Conservation (phyloP, 2,329 filamentous ascomycete genomes). For the Talaromyces islandicus region DNA sequence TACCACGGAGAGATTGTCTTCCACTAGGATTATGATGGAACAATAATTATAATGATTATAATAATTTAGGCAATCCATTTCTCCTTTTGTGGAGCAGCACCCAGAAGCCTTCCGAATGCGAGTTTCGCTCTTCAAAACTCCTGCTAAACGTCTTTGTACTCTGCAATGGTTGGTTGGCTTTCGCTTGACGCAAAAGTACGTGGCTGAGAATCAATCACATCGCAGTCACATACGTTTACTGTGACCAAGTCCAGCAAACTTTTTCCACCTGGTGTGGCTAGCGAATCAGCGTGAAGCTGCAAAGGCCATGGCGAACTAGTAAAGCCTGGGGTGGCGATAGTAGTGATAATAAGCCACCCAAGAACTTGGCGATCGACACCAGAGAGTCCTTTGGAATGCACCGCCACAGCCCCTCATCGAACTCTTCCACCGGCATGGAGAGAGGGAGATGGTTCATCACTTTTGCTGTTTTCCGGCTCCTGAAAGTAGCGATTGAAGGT, state of each 20-base stretch:
- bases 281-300: neutral
- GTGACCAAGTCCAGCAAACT: neutral
- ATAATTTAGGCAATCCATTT: no score
- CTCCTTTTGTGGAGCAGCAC: neutral
- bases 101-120: neutral
- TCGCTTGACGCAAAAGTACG: neutral
- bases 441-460: neutral
- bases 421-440: neutral
- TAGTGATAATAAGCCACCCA: neutral
- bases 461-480: neutral
- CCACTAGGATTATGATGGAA: neutral
- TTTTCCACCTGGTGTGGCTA: neutral
- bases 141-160: neutral
- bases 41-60: neutral
- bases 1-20: neutral
- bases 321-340: neutral
- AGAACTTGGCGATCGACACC: neutral
- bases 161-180: neutral
- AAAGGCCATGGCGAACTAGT: neutral
- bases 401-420: neutral
- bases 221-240: neutral
- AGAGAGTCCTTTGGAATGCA: neutral
- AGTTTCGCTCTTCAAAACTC: neutral
- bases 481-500: neutral
- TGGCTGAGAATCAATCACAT: neutral